phyloP scores from a whole-genome alignment of 768 basidiomycete genomes.

The Boletus fagicola region DNA sequence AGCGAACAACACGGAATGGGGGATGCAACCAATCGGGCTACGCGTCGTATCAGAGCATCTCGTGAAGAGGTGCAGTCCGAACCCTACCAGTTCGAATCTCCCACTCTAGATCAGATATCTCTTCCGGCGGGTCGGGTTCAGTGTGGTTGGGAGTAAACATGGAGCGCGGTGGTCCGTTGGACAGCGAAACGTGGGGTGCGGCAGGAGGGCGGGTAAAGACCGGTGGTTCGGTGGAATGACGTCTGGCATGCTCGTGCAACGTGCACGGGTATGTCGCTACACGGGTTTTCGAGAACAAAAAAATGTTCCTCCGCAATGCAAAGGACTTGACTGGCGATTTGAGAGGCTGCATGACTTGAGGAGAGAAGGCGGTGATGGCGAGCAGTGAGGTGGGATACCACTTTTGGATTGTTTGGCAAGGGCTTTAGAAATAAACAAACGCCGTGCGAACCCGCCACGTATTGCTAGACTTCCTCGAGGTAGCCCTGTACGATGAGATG shows the following conservation, averaged over 20 bases:
- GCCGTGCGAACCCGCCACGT: neutral
- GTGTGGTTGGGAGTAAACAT: conserved; percentile 26
- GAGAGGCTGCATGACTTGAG: conserved; percentile 15
- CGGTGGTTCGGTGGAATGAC: conserved; percentile 12
- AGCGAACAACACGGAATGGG: neutral
- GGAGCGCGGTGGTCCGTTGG: conserved; percentile 12
- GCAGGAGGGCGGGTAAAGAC: conserved; percentile 14
- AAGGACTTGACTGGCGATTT: neutral
- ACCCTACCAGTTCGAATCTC: conserved; percentile 67
- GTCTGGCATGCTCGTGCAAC: conserved; percentile 1
- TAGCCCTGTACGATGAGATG: conserved; percentile 93
- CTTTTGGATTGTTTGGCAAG: conserved; percentile 26
- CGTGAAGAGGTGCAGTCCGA: conserved; percentile 4
- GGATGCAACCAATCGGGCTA: neutral
- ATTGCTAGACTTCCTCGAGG: conserved; percentile 71
- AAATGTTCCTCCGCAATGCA: neutral
- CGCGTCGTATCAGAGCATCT: conserved; percentile 34
- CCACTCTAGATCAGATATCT: conserved; percentile 71
- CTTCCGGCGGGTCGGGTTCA: conserved; percentile 9
- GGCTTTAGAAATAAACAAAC: conserved; percentile 24
- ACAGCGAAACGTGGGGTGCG: neutral
- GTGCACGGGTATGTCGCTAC: neutral
- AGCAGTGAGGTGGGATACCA: neutral
- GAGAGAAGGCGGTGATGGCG: neutral
- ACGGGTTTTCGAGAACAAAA: neutral